Base-by-base conservation (phyloP, 129 eudicot species). In the Pulicaria dysenterica region DNA sequence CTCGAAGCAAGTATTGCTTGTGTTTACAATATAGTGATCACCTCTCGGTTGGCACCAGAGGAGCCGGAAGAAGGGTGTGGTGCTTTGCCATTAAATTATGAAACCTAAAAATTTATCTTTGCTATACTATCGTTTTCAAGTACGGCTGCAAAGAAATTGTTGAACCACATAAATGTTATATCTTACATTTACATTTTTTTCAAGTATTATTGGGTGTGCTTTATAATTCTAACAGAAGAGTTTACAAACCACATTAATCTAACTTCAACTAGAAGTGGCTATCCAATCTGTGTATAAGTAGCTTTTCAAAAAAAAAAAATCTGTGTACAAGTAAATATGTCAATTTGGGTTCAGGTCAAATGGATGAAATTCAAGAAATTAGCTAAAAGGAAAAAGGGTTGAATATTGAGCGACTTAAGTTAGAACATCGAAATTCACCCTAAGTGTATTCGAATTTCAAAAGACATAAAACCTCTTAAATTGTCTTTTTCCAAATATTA, bases 1-100 rank as follows among this genome's bases (percentile, higher is more conserved):
- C 56, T 17, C 46, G 42, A 46, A 65, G 71, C 43, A 58, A 58
- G 58, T 36, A 58, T 58, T 58, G 17, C 38, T n/a, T 58, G 39
- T 6, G 24, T 54, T 54, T 24, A 17, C 4, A 69, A 16, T 54
- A 34, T 12, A 69, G 17, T 69, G 6, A 69, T 36, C 38, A 49
- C 58, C 34, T 50, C 11, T 10, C 43, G 39, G 39, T 15, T 4
- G 51, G 51, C 70, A n/a, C 60, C 37, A 34, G 24, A n/a, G 59
- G 69, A 36, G 7, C 74, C 63, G 14, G 48, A 70, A 70, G 60
- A 39, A 39, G 17, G 10, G 11, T 19, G 17, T 4, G 40, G 12
- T 24, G 11, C 55, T 9, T 69, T 49, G 34, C 12, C 8, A 4
- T 38, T 53, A 3, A 53, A 7, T 4, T 34, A 34, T 0, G 43